Evolutionary conservation across 192 early-diverging fungal genomes (phyloP).

Genomic region (Piromyces sp.): DNA sequence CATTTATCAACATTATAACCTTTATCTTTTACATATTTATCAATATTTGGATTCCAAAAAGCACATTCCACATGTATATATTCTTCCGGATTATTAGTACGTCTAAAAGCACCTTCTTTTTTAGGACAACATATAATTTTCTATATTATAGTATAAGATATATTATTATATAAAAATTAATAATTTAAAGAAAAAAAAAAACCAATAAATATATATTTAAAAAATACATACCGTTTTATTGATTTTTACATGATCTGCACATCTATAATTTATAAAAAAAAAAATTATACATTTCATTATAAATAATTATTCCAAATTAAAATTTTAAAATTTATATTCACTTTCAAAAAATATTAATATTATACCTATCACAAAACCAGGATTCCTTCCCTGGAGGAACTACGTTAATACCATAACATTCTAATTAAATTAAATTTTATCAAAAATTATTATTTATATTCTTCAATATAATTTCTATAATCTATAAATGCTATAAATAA

Average conservation of each 20-base stretch:
- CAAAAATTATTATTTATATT: too few species aligned
- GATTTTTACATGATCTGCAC: background rate
- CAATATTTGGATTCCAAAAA: background rate
- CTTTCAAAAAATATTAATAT: too few species aligned
- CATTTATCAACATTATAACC: background rate
- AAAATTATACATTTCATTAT: too few species aligned
- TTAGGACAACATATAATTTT: background rate
- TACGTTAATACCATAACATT: background rate
- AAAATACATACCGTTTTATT: background rate
- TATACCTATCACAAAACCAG: background rate
- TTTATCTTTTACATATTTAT: background rate
- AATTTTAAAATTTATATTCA: too few species aligned
- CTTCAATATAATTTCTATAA: too few species aligned
- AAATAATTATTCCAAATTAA: too few species aligned
- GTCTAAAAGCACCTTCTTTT: background rate
- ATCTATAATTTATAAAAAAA: background rate
- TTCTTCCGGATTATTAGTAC: background rate
- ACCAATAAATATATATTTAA: too few species aligned
- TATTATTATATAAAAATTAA: too few species aligned
- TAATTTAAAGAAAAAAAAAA: too few species aligned
- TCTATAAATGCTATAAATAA: too few species aligned
- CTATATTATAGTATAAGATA: background rate
- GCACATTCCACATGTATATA: background rate
- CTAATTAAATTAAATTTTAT: background rate
- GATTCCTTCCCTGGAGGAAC: background rate